Conservation (phyloP, 2,329 filamentous ascomycete genomes). For the Tolypocladium nubicola region DNA sequence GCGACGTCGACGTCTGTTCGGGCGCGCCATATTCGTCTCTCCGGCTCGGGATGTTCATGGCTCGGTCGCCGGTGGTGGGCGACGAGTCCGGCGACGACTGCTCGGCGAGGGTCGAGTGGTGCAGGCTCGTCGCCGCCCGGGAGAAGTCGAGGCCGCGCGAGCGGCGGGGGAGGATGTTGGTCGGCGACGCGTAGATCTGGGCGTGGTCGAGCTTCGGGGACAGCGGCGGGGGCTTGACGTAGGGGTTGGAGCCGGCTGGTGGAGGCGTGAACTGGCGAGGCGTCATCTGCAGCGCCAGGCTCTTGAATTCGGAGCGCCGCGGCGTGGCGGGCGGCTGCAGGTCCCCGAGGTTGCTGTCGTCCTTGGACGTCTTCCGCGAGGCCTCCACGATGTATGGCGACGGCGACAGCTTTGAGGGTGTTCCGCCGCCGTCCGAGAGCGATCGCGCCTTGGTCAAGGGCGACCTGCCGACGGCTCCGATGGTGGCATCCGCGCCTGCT, state of each 20-base stretch:
- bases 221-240: conserved; percentile 52
- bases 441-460: conserved; percentile 47
- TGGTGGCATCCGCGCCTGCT: conserved; percentile 5
- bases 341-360: conserved; percentile 49
- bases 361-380: conserved; percentile 49
- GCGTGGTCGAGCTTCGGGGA: conserved; percentile 80
- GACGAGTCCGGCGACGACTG: conserved; percentile 83
- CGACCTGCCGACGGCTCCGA: conserved; percentile 17
- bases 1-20: conserved; percentile 57
- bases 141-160: conserved; percentile 91
- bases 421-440: conserved; percentile 51
- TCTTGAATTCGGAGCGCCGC: conserved; percentile 55
- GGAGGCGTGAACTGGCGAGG: conserved; percentile 25
- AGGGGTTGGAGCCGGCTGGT: conserved; percentile 20
- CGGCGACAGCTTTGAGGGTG: conserved; percentile 45
- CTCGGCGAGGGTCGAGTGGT: conserved; percentile 89
- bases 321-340: conserved; percentile 53
- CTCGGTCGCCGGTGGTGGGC: conserved; percentile 63
- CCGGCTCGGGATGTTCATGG: conserved; percentile 50
- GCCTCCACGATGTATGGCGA: conserved; percentile 47
- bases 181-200: conserved; percentile 77
- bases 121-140: conserved; percentile 82
- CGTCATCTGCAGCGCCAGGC: conserved; percentile 36
- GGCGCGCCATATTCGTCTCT: conserved; percentile 37
- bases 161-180: conserved; percentile 77